Percentiles rank a stretch among this genome's conserved stretches.
These are phyloP conservation scores for Phymatotrichopsis omnivora DNA, from an alignment of 2,329 filamentous ascomycete species.

Conservation along the genomic window DNA sequence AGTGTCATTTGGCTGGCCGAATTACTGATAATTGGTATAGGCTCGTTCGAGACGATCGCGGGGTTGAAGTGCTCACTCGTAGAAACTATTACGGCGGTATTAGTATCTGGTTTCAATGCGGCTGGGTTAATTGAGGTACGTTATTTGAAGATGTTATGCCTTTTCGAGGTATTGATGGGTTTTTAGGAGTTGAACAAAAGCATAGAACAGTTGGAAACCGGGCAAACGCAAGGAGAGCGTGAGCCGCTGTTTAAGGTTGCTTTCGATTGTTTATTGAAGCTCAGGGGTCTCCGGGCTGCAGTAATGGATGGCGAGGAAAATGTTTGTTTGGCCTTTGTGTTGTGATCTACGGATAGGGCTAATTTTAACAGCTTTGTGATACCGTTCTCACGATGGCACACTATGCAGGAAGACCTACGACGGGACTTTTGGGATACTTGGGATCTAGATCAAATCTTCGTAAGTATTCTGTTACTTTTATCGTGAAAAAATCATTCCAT, in stretches of 20 bases:
- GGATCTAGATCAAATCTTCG: conserved; percentile 1
- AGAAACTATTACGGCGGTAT: conserved; percentile 11
- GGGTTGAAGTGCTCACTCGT: conserved; percentile 16
- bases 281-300: conserved; percentile 14
- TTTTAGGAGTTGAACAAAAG: background rate
- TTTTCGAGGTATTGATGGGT: no score
- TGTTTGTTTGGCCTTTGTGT: background rate
- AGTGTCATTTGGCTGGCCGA: conserved; percentile 44
- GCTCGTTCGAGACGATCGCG: conserved; percentile 17
- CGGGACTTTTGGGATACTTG: conserved; percentile 22
- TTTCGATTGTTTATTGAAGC: conserved; percentile 24
- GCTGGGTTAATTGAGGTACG: conserved; percentile 11
- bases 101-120: conserved; percentile 6
- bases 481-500: background rate
- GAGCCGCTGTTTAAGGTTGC: conserved; percentile 9
- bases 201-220: no score
- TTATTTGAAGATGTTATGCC: no score
- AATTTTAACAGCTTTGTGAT: conserved; percentile 5
- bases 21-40: conserved; percentile 44
- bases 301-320: conserved; percentile 6
- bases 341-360: background rate
- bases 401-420: conserved; percentile 22
- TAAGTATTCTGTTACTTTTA: conserved; percentile 6
- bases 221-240: no score
- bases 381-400: conserved; percentile 22